Evolutionary conservation across 228 moss, liverwort and hornwort genomes (phyloP).

Genomic region (Sphagnum magellanicum): DNA sequence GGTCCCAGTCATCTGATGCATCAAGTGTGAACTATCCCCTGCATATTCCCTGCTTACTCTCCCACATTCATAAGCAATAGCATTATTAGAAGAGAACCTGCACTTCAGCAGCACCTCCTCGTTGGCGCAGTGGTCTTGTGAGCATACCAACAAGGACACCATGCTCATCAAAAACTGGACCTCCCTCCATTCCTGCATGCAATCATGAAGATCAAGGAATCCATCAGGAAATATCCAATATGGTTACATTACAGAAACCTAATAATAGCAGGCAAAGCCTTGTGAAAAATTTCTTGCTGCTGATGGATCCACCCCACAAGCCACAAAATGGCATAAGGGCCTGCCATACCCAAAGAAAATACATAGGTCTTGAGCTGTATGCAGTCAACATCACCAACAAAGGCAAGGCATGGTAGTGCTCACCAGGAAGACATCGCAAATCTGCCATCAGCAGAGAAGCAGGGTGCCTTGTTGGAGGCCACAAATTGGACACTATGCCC

Average conservation of each 20-base stretch:
- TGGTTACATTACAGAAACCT: no score
- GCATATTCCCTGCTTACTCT: no score
- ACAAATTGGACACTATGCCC: constrained; percentile 93
- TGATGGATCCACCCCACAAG: no score
- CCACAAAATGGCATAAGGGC: no score
- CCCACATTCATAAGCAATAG: no score
- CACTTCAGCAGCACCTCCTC: constrained; percentile 88
- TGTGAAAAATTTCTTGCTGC: no score
- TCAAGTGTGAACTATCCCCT: no score
- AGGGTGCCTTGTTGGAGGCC: constrained; percentile 76
- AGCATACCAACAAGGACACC: constrained; percentile 92
- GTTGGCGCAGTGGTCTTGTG: constrained; percentile 84
- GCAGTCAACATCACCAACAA: neutral
- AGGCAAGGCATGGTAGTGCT: constrained; percentile 9
- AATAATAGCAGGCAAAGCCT: no score
- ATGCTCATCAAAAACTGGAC: constrained; percentile 83
- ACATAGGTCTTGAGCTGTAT: neutral
- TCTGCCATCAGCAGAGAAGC: constrained; percentile 95
- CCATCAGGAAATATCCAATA: no score
- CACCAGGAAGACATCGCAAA: constrained; percentile 94
- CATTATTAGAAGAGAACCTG: constrained; percentile 43
- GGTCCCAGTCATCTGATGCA: no score
- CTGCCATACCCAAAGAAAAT: no score
- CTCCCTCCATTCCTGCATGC: constrained; percentile 92
- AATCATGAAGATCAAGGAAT: neutral